Evolutionary conservation across 345 rosid genomes (phyloP).

Genomic region (Capsella bursapastoris): DNA sequence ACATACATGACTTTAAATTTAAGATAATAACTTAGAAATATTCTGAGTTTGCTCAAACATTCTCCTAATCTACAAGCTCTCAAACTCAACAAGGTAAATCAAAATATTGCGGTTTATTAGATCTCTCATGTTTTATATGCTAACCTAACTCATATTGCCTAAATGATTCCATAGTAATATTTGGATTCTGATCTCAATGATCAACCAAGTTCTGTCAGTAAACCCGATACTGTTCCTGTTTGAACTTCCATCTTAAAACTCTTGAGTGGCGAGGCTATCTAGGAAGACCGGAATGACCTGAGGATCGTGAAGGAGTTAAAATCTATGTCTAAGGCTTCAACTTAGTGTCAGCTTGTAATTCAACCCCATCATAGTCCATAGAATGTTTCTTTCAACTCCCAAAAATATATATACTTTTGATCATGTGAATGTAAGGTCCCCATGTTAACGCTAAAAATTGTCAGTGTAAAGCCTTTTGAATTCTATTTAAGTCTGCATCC

Average conservation of each 20-base stretch:
- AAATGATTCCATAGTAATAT: neutral
- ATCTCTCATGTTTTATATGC: neutral
- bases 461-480: neutral
- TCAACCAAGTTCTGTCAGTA: neutral
- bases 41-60: too few relatives aligned
- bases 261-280: neutral
- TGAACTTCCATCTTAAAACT: slow-evolving; percentile 4
- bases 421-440: too few relatives aligned
- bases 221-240: neutral
- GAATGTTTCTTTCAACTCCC: neutral
- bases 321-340: slow-evolving; percentile 12
- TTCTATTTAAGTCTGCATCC: neutral
- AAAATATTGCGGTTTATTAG: neutral
- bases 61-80: too few relatives aligned
- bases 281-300: neutral
- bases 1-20: too few relatives aligned
- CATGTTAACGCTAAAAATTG: neutral
- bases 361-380: neutral
- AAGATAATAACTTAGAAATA: too few relatives aligned
- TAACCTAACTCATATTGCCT: neutral
- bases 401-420: too few relatives aligned
- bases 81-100: neutral
- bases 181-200: too few relatives aligned
- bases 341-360: slow-evolving; percentile 17
- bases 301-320: slow-evolving; percentile 9